Conservation (phyloP, 768 basidiomycete species). For the Lactifluus rugatus region DNA sequence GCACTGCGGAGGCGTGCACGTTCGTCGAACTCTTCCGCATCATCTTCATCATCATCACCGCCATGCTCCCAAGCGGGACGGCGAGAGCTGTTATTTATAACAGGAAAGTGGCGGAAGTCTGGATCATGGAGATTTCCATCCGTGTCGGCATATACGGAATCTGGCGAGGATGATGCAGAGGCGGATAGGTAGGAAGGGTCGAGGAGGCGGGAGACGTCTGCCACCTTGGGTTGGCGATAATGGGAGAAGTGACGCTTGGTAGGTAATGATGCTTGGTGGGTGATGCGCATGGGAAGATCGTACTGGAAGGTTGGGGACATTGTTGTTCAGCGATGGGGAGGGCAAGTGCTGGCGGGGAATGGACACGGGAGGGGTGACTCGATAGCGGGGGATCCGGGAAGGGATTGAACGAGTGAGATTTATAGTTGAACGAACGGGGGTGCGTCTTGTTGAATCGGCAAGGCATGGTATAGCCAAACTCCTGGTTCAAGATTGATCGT, state of each 20-base stretch:
- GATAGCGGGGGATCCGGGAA: neutral
- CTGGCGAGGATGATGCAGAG: conserved; percentile 23
- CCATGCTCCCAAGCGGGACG: conserved; percentile 30
- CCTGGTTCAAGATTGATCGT: neutral
- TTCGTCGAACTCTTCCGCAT: conserved; percentile 8
- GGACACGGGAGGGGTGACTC: neutral
- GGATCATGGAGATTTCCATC: conserved; percentile 58
- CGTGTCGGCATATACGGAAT: conserved; percentile 47
- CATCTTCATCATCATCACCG: conserved; percentile 23
- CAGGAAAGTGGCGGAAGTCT: conserved; percentile 56
- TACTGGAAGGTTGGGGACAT: conserved; percentile 21
- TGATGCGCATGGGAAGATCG: conserved; percentile 21
- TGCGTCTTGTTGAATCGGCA: neutral
- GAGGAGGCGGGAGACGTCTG: conserved; percentile 53
- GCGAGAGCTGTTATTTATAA: conserved; percentile 24
- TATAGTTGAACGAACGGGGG: neutral
- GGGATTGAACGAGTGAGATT: conserved; percentile 4
- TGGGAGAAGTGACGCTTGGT: conserved; percentile 15
- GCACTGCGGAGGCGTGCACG: conserved; percentile 4
- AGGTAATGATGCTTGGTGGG: conserved; percentile 29
- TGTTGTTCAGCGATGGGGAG: neutral
- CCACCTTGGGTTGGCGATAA: conserved; percentile 22
- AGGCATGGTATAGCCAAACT: neutral
- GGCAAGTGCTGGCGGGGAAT: neutral
- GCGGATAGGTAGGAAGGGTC: conserved; percentile 49